A percentile compares a stretch with the other conserved stretches of the same genome.
Evolutionary conservation across 495 filamentous ascomycete species (phyloP).

Genomic region (Penicillium samsonianum): DNA sequence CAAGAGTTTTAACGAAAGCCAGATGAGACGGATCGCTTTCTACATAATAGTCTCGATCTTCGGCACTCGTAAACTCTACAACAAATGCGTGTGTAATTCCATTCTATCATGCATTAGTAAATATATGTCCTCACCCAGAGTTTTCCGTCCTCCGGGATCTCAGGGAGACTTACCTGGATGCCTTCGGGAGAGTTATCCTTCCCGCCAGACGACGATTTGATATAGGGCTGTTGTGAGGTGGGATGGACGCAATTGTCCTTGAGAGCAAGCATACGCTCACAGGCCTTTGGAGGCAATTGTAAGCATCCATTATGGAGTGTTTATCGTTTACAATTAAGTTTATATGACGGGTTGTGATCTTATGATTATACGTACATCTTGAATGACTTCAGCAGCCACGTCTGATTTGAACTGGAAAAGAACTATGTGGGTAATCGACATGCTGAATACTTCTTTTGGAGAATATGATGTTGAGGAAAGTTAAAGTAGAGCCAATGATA

Average conservation of each 20-base stretch:
- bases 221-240: slow-evolving; percentile 44
- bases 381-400: slow-evolving; percentile 38
- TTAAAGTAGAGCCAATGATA: too few relatives aligned
- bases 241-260: slow-evolving; percentile 48
- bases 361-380: slow-evolving; percentile 44
- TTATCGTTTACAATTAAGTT: neutral
- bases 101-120: slow-evolving; percentile 14
- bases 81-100: slow-evolving; percentile 51
- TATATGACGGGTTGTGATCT: neutral
- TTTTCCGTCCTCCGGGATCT: neutral
- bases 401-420: slow-evolving; percentile 62
- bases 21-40: slow-evolving; percentile 42
- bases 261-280: slow-evolving; percentile 38
- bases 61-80: slow-evolving; percentile 38
- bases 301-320: slow-evolving; percentile 4
- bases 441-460: slow-evolving; percentile 14
- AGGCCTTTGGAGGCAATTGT: slow-evolving; percentile 22
- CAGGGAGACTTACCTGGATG: slow-evolving; percentile 51
- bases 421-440: slow-evolving; percentile 61
- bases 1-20: slow-evolving; percentile 35
- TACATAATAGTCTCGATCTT: slow-evolving; percentile 49
- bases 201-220: slow-evolving; percentile 59
- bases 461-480: neutral
- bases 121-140: neutral
- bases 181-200: slow-evolving; percentile 66